Evolutionary conservation across 2,329 filamentous ascomycete species (phyloP).

Genomic region (Kalaharituber pfeilii): DNA sequence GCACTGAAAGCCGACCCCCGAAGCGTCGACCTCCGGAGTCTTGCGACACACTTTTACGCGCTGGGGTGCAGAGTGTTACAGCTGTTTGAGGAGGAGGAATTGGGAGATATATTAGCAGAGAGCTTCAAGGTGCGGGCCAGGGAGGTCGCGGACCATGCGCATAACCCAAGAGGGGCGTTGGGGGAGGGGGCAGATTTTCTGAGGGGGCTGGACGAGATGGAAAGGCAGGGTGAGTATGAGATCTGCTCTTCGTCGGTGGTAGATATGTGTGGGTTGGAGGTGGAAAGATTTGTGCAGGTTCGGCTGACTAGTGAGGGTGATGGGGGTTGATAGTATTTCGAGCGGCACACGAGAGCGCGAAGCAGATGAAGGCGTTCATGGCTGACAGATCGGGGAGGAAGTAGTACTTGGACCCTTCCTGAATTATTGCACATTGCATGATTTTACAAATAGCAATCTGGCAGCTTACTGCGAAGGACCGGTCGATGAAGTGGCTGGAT

Average conservation of each 20-base stretch:
- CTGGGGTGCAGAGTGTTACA: constrained; percentile 75
- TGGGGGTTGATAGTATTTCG: too few relatives aligned
- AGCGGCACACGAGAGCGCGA: constrained; percentile 57
- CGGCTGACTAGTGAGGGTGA: neutral
- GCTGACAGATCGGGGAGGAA: too few relatives aligned
- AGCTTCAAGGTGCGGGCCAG: constrained; percentile 67
- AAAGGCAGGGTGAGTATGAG: constrained; percentile 44
- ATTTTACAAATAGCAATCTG: too few relatives aligned
- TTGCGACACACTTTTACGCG: constrained; percentile 75
- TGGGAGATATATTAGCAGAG: constrained; percentile 52
- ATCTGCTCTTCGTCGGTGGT: too few relatives aligned
- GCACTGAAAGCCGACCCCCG: constrained; percentile 81
- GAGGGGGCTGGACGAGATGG: constrained; percentile 77
- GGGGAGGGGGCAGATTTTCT: constrained; percentile 58
- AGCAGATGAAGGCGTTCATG: constrained; percentile 52
- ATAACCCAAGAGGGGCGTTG: constrained; percentile 58
- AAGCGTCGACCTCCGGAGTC: constrained; percentile 64
- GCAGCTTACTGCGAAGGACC: too few relatives aligned
- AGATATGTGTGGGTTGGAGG: neutral
- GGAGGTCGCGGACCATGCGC: constrained; percentile 74
- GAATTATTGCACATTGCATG: too few relatives aligned
- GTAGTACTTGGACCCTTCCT: too few relatives aligned
- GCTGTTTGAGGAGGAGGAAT: constrained; percentile 56
- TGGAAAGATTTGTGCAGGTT: neutral
- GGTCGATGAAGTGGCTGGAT: too few relatives aligned